Percentiles rank a stretch among this genome's conserved stretches.
These are phyloP conservation scores for Zizania palustris DNA, from an alignment of 202 grass and related monocot genomes.

Conservation along the genomic window DNA sequence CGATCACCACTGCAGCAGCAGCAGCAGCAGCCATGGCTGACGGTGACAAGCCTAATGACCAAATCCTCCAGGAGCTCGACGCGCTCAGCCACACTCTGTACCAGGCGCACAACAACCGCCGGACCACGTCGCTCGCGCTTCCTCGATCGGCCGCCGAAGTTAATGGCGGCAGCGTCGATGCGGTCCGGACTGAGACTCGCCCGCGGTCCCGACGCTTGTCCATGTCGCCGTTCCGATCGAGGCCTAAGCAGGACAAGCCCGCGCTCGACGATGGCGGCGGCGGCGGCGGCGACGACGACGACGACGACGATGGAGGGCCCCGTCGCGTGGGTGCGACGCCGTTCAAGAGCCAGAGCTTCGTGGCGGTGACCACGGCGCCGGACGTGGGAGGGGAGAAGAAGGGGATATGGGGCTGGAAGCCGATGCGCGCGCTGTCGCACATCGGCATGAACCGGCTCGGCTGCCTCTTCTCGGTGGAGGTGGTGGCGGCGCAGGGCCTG, in stretches of 20 bases:
- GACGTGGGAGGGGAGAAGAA: constrained; percentile 55
- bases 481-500: constrained; percentile 71
- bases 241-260: constrained; percentile 48
- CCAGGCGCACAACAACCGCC: constrained; percentile 73
- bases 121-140: constrained; percentile 66
- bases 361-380: neutral
- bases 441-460: constrained; percentile 77
- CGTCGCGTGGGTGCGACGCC: neutral
- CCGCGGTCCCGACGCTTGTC: constrained; percentile 68
- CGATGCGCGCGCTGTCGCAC: constrained; percentile 71
- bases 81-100: constrained; percentile 82
- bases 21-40: constrained; percentile 52
- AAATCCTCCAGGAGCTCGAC: constrained; percentile 85
- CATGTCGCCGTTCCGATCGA: constrained; percentile 79
- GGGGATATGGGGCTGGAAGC: constrained; percentile 80
- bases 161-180: constrained; percentile 1
- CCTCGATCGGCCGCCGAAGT: constrained; percentile 36
- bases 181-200: constrained; percentile 19
- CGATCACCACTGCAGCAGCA: constrained; percentile 2
- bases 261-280: constrained; percentile 33
- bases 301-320: constrained; percentile 16
- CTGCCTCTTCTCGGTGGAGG: constrained; percentile 91
- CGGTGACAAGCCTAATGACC: constrained; percentile 46
- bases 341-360: constrained; percentile 54
- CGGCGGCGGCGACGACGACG: constrained; percentile 14